Percentiles rank a stretch among this genome's conserved stretches.
phyloP scores from a whole-genome alignment of 768 basidiomycete genomes.

The Vishniacozyma victoriae region DNA sequence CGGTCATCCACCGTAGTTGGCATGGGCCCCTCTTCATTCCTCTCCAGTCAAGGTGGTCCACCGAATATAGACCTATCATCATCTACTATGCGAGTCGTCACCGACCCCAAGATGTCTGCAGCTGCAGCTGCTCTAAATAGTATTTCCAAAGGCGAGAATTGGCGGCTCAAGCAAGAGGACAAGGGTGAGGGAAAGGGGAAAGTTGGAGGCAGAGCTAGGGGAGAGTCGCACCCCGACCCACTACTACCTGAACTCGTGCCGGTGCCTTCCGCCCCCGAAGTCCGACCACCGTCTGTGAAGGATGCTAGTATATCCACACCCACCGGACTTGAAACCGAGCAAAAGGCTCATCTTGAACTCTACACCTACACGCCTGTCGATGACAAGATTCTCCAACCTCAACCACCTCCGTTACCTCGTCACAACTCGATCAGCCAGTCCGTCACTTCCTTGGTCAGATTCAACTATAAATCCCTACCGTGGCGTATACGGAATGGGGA shows the following conservation, averaged over 20 bases:
- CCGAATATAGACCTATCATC: slow-evolving; percentile 18
- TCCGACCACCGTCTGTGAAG: too few species aligned
- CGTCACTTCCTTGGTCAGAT: slow-evolving; percentile 16
- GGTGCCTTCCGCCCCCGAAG: slow-evolving; percentile 19
- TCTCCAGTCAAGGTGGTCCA: slow-evolving; percentile 10
- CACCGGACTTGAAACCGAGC: too few species aligned
- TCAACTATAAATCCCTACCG: slow-evolving; percentile 26
- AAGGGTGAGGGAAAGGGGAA: slow-evolving; percentile 9
- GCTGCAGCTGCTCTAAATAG: slow-evolving; percentile 12
- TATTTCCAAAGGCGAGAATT: slow-evolving; percentile 3
- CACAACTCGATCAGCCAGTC: slow-evolving; percentile 1
- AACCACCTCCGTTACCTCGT: slow-evolving; percentile 31
- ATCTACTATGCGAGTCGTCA: slow-evolving; percentile 10
- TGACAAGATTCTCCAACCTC: not conserved
- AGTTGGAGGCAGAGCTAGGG: too few species aligned
- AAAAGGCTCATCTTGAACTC: slow-evolving; percentile 14
- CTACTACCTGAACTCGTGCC: slow-evolving; percentile 8
- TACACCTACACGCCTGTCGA: slow-evolving; percentile 33
- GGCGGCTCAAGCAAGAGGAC: not conserved
- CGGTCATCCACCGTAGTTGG: slow-evolving; percentile 29
- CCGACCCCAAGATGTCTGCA: slow-evolving; percentile 13
- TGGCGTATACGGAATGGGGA: slow-evolving; percentile 28
- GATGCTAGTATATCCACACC: slow-evolving; percentile 13
- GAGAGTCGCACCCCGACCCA: slow-evolving; percentile 20
- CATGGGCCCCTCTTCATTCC: slow-evolving; percentile 6